Percentiles rank a stretch among this genome's conserved stretches.
Evolutionary conservation across 2,329 filamentous ascomycete species (phyloP).

Genomic region (Fusarium torreyae): DNA sequence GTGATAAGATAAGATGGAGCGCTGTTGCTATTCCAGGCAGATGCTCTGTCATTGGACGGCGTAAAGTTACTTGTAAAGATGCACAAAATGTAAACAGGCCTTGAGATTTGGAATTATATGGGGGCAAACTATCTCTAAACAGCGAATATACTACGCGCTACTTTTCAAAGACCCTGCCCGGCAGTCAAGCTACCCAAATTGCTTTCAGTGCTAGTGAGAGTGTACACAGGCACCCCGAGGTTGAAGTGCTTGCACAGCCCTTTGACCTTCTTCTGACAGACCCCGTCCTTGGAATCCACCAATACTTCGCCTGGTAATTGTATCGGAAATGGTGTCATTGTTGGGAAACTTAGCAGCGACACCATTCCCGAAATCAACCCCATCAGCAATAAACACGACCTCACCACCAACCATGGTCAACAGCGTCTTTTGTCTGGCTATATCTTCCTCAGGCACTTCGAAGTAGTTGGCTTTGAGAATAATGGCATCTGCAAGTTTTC

Average conservation of each 20-base stretch:
- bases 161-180: too few relatives aligned
- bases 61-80: too few relatives aligned
- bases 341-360: slow-evolving; percentile 34
- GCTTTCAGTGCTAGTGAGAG: not conserved
- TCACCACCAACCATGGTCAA: slow-evolving; percentile 45
- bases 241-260: not conserved
- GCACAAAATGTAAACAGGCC: too few relatives aligned
- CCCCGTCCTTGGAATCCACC: not conserved
- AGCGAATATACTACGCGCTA: too few relatives aligned
- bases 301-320: not conserved
- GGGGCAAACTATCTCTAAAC: too few relatives aligned
- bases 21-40: too few relatives aligned
- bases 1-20: not conserved
- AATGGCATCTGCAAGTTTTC: slow-evolving; percentile 43
- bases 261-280: not conserved
- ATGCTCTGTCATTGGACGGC: too few relatives aligned
- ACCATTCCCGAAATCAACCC: slow-evolving; percentile 21
- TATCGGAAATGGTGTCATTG: not conserved
- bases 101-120: too few relatives aligned
- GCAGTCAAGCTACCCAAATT: too few relatives aligned
- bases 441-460: slow-evolving; percentile 33
- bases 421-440: slow-evolving; percentile 39
- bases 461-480: slow-evolving; percentile 39
- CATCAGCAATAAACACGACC: slow-evolving; percentile 39
- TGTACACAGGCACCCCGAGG: not conserved